A percentile compares a stretch with the other conserved stretches of the same genome.
Evolutionary conservation across 345 rosid genomes (phyloP).

Genomic region (Dovyalis caffra): DNA sequence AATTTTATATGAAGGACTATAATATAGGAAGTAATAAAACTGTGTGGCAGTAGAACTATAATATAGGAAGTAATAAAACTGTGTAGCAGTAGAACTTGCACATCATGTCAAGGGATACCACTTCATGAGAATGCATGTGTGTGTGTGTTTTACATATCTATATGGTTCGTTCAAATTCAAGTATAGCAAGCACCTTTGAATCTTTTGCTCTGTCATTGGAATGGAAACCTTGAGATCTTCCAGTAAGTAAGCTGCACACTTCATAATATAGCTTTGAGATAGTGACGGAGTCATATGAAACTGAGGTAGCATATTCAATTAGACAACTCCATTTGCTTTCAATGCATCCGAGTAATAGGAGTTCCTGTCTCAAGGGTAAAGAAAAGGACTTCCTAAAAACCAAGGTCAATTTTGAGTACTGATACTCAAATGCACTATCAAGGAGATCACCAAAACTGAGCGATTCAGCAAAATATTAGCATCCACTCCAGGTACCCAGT

Average conservation of each 20-base stretch:
- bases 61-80: neutral
- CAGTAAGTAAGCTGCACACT: conserved; percentile 44
- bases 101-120: neutral
- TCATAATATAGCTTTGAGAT: conserved; percentile 56
- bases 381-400: neutral
- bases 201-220: conserved; percentile 31
- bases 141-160: neutral
- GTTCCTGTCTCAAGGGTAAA: conserved; percentile 50
- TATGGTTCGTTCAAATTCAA: neutral
- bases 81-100: neutral
- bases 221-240: conserved; percentile 37
- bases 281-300: conserved; percentile 47
- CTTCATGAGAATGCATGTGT: neutral
- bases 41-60: neutral
- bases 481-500: neutral
- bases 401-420: neutral
- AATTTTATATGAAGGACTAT: too few species aligned
- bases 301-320: conserved; percentile 55
- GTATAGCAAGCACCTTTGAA: conserved; percentile 43
- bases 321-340: conserved; percentile 53
- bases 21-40: neutral
- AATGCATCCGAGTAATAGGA: conserved; percentile 67
- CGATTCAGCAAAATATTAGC: neutral
- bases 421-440: neutral
- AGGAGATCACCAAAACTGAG: neutral